A percentile compares a stretch with the other conserved stretches of the same genome.
These are phyloP conservation scores for Breviolum minutum DNA, from an alignment of 73 alveolate genomes.

Conservation along the genomic window DNA sequence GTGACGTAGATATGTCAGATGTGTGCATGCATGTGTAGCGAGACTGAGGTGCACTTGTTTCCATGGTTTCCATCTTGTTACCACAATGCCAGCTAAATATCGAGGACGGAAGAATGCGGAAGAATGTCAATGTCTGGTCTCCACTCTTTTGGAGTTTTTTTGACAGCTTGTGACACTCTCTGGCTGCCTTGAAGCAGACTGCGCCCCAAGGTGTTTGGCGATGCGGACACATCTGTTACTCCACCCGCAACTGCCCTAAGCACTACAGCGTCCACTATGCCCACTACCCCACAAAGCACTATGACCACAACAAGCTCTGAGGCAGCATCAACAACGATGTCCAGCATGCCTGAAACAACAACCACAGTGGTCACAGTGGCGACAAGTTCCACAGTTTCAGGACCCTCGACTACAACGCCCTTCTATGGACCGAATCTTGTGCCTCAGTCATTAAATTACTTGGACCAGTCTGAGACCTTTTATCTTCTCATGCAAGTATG, in stretches of 20 bases:
- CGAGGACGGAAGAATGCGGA: background rate
- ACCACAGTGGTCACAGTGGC: constrained; percentile 3
- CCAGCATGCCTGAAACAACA: background rate
- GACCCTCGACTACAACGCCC: constrained; percentile 16
- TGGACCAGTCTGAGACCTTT: background rate
- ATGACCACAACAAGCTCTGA: background rate
- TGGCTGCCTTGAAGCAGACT: background rate
- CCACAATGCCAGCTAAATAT: background rate
- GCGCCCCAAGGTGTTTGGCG: constrained; percentile 1
- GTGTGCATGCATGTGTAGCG: too few relatives aligned
- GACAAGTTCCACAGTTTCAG: background rate
- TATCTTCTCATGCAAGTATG: background rate
- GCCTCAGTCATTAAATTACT: background rate
- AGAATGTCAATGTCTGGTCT: background rate
- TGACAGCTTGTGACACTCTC: too few relatives aligned
- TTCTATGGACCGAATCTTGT: constrained; percentile 29
- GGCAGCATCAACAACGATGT: background rate
- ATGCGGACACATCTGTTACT: background rate
- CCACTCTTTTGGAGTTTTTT: background rate
- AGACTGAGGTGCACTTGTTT: background rate
- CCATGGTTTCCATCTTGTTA: background rate
- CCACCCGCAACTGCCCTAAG: background rate
- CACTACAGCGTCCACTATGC: background rate
- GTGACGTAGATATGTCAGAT: too few relatives aligned
- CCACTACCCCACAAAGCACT: background rate